Evolutionary conservation across 768 basidiomycete genomes (phyloP).

Genomic region (Xerocomus spinulosus): DNA sequence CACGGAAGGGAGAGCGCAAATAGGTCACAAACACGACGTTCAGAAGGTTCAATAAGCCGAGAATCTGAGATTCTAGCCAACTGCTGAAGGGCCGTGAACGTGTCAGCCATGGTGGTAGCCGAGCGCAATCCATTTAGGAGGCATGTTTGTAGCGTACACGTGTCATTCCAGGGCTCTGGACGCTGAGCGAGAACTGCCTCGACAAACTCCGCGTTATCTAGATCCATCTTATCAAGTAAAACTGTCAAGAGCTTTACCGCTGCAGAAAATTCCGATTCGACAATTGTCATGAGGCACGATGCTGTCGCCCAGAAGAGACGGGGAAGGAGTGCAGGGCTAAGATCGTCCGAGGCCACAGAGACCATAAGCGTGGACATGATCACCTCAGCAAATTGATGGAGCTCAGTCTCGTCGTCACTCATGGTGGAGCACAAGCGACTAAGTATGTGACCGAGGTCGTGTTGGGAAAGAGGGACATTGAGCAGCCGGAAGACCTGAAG

Average conservation of each 20-base stretch:
- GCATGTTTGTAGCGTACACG: conserved; percentile 60
- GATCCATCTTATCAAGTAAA: conserved; percentile 63
- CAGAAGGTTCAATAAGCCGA: conserved; percentile 65
- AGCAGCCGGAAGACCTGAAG: conserved; percentile 86
- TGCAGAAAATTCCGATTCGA: conserved; percentile 73
- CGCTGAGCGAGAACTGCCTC: conserved; percentile 64
- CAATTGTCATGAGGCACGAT: conserved; percentile 78
- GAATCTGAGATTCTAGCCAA: conserved; percentile 58
- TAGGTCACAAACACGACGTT: conserved; percentile 71
- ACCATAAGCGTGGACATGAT: conserved; percentile 72
- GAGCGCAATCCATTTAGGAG: conserved; percentile 79
- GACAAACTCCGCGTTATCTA: conserved; percentile 63
- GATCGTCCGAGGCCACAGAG: conserved; percentile 50
- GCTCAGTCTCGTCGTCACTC: conserved; percentile 67
- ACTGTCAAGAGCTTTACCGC: conserved; percentile 60
- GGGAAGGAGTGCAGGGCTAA: conserved; percentile 62
- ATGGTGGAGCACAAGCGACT: conserved; percentile 83
- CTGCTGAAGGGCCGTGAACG: conserved; percentile 63
- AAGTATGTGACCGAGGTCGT: conserved; percentile 73
- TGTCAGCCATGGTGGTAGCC: conserved; percentile 57
- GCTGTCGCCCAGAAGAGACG: conserved; percentile 85
- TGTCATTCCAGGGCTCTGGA: conserved; percentile 68
- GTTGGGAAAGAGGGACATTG: conserved; percentile 62
- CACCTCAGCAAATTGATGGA: conserved; percentile 80
- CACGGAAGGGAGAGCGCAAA: conserved; percentile 83